phyloP scores from a whole-genome alignment of 2,329 filamentous ascomycete species.

The Botrytis cinerea region DNA sequence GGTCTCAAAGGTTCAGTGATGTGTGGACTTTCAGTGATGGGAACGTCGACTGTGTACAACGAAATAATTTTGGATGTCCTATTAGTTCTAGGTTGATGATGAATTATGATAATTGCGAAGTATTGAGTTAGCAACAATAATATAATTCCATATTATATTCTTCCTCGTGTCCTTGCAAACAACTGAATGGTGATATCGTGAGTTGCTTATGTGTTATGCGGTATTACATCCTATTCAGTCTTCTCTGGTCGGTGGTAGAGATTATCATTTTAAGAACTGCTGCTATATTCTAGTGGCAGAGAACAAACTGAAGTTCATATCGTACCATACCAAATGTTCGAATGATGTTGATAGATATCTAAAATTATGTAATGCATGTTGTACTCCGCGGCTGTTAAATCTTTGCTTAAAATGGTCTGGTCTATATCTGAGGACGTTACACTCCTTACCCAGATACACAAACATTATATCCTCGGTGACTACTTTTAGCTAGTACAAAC shows the following conservation, averaged over 20 bases:
- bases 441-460: neutral
- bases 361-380: neutral
- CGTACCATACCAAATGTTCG: neutral
- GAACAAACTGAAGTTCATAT: neutral
- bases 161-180: neutral
- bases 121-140: conserved; percentile 1
- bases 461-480: neutral
- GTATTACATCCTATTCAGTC: neutral
- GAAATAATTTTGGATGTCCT: neutral
- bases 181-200: neutral
- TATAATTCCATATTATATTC: neutral
- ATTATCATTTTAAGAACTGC: neutral
- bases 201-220: neutral
- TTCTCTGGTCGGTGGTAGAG: too few relatives aligned
- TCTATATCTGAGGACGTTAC: neutral
- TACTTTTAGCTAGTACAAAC: neutral
- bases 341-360: neutral
- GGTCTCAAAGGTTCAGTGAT: neutral
- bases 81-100: neutral
- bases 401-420: neutral
- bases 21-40: neutral
- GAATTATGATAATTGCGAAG: neutral
- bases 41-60: neutral
- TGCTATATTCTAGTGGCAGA: neutral
- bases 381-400: neutral